These are phyloP conservation scores for Ilyonectria destructans DNA, from an alignment of 2,329 filamentous ascomycete genomes.

Conservation along the genomic window DNA sequence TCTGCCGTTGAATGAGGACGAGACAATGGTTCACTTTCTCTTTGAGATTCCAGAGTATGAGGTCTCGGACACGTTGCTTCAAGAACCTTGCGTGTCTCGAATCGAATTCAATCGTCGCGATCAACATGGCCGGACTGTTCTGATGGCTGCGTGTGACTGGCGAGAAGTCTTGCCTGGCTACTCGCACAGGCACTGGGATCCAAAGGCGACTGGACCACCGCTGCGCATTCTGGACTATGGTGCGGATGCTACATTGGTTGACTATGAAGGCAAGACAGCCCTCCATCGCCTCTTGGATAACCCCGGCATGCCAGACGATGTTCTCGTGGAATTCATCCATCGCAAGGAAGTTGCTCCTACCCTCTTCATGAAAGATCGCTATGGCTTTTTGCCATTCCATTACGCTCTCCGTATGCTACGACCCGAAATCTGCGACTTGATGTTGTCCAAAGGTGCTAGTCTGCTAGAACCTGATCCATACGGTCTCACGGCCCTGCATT, in stretches of 20 bases:
- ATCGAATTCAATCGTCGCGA: slow-evolving; percentile 43
- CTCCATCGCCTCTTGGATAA: slow-evolving; percentile 43
- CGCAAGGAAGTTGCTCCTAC: slow-evolving; percentile 31
- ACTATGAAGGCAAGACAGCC: slow-evolving; percentile 39
- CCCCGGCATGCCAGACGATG: slow-evolving; percentile 18
- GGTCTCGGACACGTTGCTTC: slow-evolving; percentile 6
- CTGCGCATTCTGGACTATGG: slow-evolving; percentile 36
- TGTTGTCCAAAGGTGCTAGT: slow-evolving; percentile 37
- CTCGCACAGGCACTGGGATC: not conserved
- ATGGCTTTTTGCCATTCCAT: slow-evolving; percentile 36
- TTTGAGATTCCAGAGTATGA: slow-evolving; percentile 31
- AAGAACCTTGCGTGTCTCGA: slow-evolving; percentile 36
- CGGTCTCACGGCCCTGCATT: slow-evolving; percentile 37
- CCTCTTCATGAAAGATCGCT: slow-evolving; percentile 20
- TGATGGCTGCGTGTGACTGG: slow-evolving; percentile 43
- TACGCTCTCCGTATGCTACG: slow-evolving; percentile 34
- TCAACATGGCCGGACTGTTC: slow-evolving; percentile 34
- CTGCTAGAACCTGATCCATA: slow-evolving; percentile 31
- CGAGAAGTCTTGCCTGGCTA: not conserved
- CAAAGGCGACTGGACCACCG: not conserved
- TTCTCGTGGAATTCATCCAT: slow-evolving; percentile 36
- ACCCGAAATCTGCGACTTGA: slow-evolving; percentile 33
- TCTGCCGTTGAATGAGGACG: slow-evolving; percentile 37
- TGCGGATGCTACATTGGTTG: slow-evolving; percentile 33
- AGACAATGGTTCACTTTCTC: slow-evolving; percentile 40